phyloP scores from a whole-genome alignment of 257 asterid species.

The Nicotiana benthamiana region DNA sequence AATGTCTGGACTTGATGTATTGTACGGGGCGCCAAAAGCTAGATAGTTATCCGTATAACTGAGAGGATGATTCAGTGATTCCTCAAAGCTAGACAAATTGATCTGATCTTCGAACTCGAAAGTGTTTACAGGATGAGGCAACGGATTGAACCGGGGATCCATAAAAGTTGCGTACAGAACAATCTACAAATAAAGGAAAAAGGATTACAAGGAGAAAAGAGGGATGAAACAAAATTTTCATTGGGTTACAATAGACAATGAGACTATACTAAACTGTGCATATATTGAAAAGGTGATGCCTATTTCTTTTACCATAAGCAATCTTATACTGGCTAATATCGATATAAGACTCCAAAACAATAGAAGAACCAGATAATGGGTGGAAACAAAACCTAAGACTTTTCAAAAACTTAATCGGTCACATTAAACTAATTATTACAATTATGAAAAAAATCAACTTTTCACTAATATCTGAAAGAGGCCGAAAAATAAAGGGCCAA shows the following conservation, averaged over 20 bases:
- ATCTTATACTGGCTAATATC: background rate
- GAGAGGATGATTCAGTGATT: conserved; percentile 23
- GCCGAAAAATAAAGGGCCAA: background rate
- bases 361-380: background rate
- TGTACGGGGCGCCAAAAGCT: conserved; percentile 40
- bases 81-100: conserved; percentile 32
- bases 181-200: conserved; percentile 15
- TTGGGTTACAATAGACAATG: background rate
- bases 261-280: background rate
- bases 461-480: background rate
- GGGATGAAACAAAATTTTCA: background rate
- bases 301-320: background rate
- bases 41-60: conserved; percentile 20
- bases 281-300: background rate
- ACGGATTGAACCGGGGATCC: conserved; percentile 45
- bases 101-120: conserved; percentile 28
- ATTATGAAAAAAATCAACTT: background rate
- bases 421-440: background rate
- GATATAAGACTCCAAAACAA: background rate
- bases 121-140: conserved; percentile 24
- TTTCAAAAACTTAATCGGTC: background rate
- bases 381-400: background rate
- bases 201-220: background rate
- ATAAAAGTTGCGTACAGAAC: conserved; percentile 20
- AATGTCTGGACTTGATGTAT: conserved; percentile 27